Evolutionary conservation across 495 filamentous ascomycete species (phyloP).

Genomic region (Neurospora sp.): DNA sequence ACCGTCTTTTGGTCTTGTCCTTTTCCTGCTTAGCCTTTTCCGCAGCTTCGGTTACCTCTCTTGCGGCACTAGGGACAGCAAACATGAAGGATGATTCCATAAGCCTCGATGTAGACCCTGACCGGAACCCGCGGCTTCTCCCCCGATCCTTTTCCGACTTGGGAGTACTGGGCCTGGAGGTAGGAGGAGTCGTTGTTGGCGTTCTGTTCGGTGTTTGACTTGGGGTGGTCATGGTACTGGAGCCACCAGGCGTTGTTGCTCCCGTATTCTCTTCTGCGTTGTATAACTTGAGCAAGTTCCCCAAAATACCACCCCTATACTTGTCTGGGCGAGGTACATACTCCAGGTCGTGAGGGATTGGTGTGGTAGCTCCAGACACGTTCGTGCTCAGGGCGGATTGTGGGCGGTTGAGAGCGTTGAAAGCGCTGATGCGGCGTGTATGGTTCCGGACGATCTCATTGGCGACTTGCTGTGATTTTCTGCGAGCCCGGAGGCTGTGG

Average conservation of each 20-base stretch:
- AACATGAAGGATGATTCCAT: conserved; percentile 45
- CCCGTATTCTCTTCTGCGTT: conserved; percentile 24
- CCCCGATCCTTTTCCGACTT: conserved; percentile 46
- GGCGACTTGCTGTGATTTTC: conserved; percentile 13
- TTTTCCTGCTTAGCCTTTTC: conserved; percentile 27
- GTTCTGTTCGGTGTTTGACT: conserved; percentile 20
- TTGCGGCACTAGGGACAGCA: conserved; percentile 22
- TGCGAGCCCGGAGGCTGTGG: conserved; percentile 7
- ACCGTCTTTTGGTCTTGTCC: conserved; percentile 30
- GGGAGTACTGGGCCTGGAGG: conserved; percentile 43
- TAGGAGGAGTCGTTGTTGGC: conserved; percentile 20
- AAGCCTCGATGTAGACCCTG: conserved; percentile 37
- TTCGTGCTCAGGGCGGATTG: not conserved
- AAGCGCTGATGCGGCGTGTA: conserved; percentile 11
- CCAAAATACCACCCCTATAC: conserved; percentile 69
- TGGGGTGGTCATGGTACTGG: conserved; percentile 19
- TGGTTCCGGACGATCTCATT: conserved; percentile 16
- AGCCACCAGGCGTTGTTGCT: conserved; percentile 1
- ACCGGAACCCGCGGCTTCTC: conserved; percentile 42
- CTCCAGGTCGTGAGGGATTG: conserved; percentile 39
- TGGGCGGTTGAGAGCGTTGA: conserved; percentile 1
- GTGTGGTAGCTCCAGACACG: conserved; percentile 18
- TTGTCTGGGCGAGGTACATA: conserved; percentile 60
- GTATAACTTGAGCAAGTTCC: conserved; percentile 70
- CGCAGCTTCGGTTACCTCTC: conserved; percentile 18